phyloP scores from a whole-genome alignment of 2,329 filamentous ascomycete species.

The Claviceps sp. region DNA sequence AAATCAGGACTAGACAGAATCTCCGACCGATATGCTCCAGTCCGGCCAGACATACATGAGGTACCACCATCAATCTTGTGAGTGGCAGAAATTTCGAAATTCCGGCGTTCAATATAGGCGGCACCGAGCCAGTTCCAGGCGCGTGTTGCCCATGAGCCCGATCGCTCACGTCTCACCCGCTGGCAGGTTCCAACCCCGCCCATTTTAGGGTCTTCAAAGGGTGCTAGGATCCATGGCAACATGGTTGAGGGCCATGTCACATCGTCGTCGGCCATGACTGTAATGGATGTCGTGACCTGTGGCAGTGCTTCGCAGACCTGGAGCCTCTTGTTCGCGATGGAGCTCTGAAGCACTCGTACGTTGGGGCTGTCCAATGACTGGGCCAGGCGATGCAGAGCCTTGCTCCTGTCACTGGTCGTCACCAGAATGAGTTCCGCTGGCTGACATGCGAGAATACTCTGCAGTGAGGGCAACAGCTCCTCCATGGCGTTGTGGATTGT shows the following conservation, averaged over 20 bases:
- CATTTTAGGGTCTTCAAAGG: slow-evolving; percentile 72
- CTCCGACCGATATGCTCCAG: slow-evolving; percentile 78
- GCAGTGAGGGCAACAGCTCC: slow-evolving; percentile 68
- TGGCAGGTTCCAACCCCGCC: slow-evolving; percentile 91
- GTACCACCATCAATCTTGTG: slow-evolving; percentile 90
- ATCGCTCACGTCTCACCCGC: slow-evolving; percentile 58
- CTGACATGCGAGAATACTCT: slow-evolving; percentile 58
- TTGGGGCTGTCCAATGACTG: slow-evolving; percentile 44
- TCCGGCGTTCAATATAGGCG: slow-evolving; percentile 82
- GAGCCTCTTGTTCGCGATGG: slow-evolving; percentile 86
- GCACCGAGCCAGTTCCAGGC: slow-evolving; percentile 85
- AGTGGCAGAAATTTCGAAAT: slow-evolving; percentile 93
- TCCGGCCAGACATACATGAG: slow-evolving; percentile 93
- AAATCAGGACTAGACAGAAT: slow-evolving; percentile 81
- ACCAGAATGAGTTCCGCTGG: slow-evolving; percentile 69
- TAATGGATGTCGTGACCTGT: slow-evolving; percentile 69
- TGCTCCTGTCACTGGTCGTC: slow-evolving; percentile 69
- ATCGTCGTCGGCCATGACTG: slow-evolving; percentile 89
- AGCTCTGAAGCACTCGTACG: slow-evolving; percentile 62
- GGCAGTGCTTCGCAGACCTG: slow-evolving; percentile 89
- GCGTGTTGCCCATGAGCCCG: slow-evolving; percentile 43
- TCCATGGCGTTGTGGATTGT: slow-evolving; percentile 81
- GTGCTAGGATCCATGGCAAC: slow-evolving; percentile 82
- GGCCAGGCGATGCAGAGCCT: slow-evolving; percentile 53
- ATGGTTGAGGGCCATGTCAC: slow-evolving; percentile 82